phyloP scores from a whole-genome alignment of 495 filamentous ascomycete species.

The Aspergillus nidulans region DNA sequence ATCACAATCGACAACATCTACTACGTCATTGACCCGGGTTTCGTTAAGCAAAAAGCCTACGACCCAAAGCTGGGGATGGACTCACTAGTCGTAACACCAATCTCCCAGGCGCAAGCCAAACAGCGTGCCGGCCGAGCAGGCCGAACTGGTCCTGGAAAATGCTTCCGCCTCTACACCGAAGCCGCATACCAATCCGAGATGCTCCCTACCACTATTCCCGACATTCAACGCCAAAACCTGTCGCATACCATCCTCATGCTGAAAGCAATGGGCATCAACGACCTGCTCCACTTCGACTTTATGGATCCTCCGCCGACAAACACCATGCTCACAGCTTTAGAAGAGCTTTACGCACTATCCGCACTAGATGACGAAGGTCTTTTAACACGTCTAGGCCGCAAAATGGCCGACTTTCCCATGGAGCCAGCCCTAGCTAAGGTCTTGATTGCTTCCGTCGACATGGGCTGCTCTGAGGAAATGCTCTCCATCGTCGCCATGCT shows the following conservation, averaged over 20 bases:
- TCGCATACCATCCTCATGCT: constrained; percentile 94
- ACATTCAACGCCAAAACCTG: constrained; percentile 96
- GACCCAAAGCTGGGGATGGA: constrained; percentile 98
- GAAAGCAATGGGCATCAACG: constrained; percentile 99
- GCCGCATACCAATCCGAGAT: constrained; percentile 95
- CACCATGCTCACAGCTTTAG: constrained; percentile 93
- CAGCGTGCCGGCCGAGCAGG: constrained; percentile 91
- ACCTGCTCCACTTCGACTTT: constrained; percentile 95
- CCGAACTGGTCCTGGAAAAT: constrained; percentile 92
- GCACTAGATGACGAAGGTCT: constrained; percentile 96
- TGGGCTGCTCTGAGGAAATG: constrained; percentile 89
- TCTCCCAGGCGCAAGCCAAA: constrained; percentile 95
- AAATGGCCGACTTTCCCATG: constrained; percentile 99
- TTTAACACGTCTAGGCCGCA: constrained; percentile 83
- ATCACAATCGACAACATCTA: constrained; percentile 97
- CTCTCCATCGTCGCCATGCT: constrained; percentile 95
- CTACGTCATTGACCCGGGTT: constrained; percentile 95
- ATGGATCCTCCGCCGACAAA: constrained; percentile 98
- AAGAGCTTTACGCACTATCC: constrained; percentile 88
- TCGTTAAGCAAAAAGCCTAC: constrained; percentile 96
- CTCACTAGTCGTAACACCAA: constrained; percentile 86
- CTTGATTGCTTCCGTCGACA: constrained; percentile 79
- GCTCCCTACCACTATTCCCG: constrained; percentile 91
- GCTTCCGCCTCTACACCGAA: constrained; percentile 94
- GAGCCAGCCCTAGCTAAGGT: constrained; percentile 85